Conservation (phyloP, 192 early-diverging fungal genomes). For the Allomyces macrogynus region DNA sequence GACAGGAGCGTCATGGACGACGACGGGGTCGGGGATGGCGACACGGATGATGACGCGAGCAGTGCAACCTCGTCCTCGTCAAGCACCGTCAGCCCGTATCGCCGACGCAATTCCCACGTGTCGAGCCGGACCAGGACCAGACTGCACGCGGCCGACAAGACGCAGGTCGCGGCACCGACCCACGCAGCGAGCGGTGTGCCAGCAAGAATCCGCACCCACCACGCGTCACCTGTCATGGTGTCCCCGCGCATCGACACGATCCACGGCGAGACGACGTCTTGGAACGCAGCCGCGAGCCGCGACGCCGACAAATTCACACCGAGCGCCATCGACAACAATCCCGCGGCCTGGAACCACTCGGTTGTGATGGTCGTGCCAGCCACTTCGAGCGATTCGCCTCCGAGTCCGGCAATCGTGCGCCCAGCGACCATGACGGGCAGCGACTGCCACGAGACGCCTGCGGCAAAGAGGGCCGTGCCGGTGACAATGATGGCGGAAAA, state of each 20-base stretch:
- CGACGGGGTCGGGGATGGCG: too few relatives aligned
- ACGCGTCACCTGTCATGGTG: neutral
- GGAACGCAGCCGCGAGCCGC: slow-evolving; percentile 16
- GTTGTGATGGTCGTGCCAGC: slow-evolving; percentile 18
- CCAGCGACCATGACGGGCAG: slow-evolving; percentile 31
- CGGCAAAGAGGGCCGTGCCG: slow-evolving; percentile 33
- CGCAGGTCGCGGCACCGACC: neutral
- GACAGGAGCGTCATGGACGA: too few relatives aligned
- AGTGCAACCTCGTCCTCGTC: too few relatives aligned
- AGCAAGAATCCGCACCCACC: neutral
- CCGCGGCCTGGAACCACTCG: slow-evolving; percentile 33
- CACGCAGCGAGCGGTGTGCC: neutral
- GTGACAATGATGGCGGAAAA: slow-evolving; percentile 20
- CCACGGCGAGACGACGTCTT: slow-evolving; percentile 23
- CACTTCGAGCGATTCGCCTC: slow-evolving; percentile 35
- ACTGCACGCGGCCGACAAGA: neutral
- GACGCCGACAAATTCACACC: slow-evolving; percentile 23
- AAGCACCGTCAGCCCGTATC: too few relatives aligned
- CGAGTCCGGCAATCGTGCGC: slow-evolving; percentile 34
- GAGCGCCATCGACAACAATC: slow-evolving; percentile 29
- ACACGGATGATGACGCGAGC: too few relatives aligned
- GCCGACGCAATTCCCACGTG: neutral
- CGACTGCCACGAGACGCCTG: slow-evolving; percentile 18
- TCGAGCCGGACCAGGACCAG: neutral
- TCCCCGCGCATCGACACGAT: slow-evolving; percentile 4